Conservation (phyloP, 345 rosid species). For the Hibiscus tridactylites region DNA sequence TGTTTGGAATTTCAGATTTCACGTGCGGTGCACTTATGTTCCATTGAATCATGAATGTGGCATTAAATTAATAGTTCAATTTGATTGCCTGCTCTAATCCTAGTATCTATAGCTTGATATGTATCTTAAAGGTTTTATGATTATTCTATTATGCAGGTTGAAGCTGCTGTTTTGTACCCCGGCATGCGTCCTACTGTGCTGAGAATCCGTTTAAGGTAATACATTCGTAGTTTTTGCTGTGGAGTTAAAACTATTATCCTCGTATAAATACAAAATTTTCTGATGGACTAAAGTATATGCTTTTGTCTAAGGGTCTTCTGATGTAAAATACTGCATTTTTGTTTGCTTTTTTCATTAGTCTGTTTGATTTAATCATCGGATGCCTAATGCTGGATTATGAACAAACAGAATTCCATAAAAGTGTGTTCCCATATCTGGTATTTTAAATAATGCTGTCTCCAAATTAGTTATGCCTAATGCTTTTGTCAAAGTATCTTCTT, state of each 20-base stretch:
- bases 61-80: neutral
- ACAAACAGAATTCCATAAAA: neutral
- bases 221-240: neutral
- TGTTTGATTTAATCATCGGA: neutral
- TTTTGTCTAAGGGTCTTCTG: neutral
- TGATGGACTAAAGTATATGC: neutral
- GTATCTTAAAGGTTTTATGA: neutral
- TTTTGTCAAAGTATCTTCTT: neutral
- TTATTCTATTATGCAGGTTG: constrained; percentile 43
- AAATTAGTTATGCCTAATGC: neutral
- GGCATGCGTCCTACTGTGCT: constrained; percentile 72
- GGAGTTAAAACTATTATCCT: neutral
- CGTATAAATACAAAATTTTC: too few relatives aligned
- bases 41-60: neutral
- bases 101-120: neutral
- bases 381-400: neutral
- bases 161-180: constrained; percentile 82
- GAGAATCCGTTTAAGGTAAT: constrained; percentile 76
- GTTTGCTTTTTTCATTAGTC: neutral
- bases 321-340: neutral
- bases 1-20: neutral
- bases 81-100: neutral
- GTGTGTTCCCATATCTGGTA: too few relatives aligned
- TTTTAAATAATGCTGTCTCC: too few relatives aligned
- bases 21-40: neutral